Evolutionary conservation across 2,329 filamentous ascomycete genomes (phyloP).

Genomic region (Aureobasidium sp.): DNA sequence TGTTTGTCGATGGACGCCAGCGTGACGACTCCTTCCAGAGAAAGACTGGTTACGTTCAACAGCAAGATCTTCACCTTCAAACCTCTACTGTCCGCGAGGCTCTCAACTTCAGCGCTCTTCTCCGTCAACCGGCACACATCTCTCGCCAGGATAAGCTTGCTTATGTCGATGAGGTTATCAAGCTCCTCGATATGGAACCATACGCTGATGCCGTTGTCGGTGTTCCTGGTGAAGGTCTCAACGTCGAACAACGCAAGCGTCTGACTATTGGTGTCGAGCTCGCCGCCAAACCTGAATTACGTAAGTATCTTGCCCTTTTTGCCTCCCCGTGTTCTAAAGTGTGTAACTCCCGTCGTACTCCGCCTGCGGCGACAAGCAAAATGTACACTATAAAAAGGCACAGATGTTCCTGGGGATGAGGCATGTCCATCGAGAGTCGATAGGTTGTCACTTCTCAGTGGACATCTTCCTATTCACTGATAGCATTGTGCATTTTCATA

Average conservation of each 20-base stretch:
- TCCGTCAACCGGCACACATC: slow-evolving; percentile 73
- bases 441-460: no score
- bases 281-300: slow-evolving; percentile 78
- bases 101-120: slow-evolving; percentile 73
- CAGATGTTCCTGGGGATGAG: no score
- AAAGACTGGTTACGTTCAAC: slow-evolving; percentile 86
- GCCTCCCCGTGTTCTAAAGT: no score
- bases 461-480: no score
- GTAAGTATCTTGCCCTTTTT: no score
- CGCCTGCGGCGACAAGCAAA: no score
- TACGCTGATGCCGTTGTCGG: slow-evolving; percentile 88
- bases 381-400: no score
- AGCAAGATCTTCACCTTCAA: slow-evolving; percentile 80
- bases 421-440: no score
- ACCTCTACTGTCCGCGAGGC: slow-evolving; percentile 85
- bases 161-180: slow-evolving; percentile 87
- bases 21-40: slow-evolving; percentile 80
- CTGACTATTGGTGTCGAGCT: slow-evolving; percentile 95
- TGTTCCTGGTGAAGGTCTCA: slow-evolving; percentile 78
- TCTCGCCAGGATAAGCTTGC: slow-evolving; percentile 68
- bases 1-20: slow-evolving; percentile 69
- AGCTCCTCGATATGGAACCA: slow-evolving; percentile 79
- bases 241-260: slow-evolving; percentile 60
- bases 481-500: no score
- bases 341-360: no score